phyloP scores from a whole-genome alignment of 2,329 filamentous ascomycete genomes.

The Coccinonectria pachysandricola region DNA sequence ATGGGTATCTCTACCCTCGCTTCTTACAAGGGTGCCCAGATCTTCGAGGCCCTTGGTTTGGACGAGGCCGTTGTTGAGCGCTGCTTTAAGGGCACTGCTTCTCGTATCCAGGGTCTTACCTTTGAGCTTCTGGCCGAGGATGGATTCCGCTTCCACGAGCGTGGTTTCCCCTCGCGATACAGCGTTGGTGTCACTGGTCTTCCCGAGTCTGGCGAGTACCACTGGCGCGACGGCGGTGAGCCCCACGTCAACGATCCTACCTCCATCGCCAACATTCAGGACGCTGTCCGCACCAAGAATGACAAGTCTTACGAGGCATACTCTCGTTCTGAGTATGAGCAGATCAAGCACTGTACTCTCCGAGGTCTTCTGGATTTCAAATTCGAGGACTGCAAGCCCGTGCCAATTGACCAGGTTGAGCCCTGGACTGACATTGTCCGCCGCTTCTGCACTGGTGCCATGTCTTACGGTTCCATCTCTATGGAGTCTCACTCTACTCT shows the following conservation, averaged over 20 bases:
- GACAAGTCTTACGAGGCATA: constrained; percentile 98
- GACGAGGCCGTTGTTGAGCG: constrained; percentile 87
- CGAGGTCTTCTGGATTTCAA: constrained; percentile 93
- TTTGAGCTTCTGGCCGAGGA: constrained; percentile 92
- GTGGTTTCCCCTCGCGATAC: constrained; percentile 73
- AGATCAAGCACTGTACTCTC: constrained; percentile 92
- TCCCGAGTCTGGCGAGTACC: constrained; percentile 89
- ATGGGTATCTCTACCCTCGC: constrained; percentile 98
- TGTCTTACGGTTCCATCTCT: constrained; percentile 97
- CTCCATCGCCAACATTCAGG: constrained; percentile 93
- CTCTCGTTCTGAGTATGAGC: constrained; percentile 84
- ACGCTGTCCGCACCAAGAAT: constrained; percentile 93
- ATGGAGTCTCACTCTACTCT: constrained; percentile 97
- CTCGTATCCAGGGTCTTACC: constrained; percentile 86
- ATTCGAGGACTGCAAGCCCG: constrained; percentile 73
- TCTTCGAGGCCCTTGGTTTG: constrained; percentile 90
- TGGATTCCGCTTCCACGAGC: constrained; percentile 89
- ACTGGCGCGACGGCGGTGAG: constrained; percentile 95
- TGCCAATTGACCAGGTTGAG: constrained; percentile 94
- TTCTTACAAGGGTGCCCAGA: constrained; percentile 96
- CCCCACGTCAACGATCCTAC: constrained; percentile 90
- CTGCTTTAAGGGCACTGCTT: constrained; percentile 90
- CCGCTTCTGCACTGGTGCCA: constrained; percentile 91
- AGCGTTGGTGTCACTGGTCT: constrained; percentile 71
- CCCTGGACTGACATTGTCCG: constrained; percentile 97